A percentile compares a stretch with the other conserved stretches of the same genome.
Conservation (phyloP, 805 yeast species). For the Candida incommunis region DNA sequence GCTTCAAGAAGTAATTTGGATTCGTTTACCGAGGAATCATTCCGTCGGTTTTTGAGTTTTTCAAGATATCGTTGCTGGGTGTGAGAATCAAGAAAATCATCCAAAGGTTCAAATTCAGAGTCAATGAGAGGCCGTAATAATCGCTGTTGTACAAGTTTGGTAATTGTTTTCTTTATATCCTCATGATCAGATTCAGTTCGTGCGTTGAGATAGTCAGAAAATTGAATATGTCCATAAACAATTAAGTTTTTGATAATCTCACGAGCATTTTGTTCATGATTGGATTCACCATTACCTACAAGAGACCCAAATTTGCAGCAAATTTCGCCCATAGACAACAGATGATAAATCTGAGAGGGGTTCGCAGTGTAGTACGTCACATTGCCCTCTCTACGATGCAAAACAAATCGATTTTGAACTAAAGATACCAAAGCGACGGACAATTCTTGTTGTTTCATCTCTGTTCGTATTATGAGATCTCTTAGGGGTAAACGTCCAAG, state of each 20-base stretch:
- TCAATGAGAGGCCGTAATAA: not conserved
- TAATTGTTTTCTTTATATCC: not conserved
- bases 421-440: constrained; percentile 60
- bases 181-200: not conserved
- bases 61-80: not conserved
- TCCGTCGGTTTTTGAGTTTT: not conserved
- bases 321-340: constrained; percentile 31
- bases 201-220: constrained; percentile 30
- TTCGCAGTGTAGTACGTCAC: constrained; percentile 40
- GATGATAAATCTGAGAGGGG: constrained; percentile 46
- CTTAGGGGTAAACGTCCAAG: constrained; percentile 50
- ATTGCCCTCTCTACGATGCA: constrained; percentile 39
- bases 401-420: constrained; percentile 65
- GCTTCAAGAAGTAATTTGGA: constrained; percentile 1
- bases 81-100: not conserved
- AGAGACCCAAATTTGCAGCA: constrained; percentile 6
- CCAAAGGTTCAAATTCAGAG: constrained; percentile 1
- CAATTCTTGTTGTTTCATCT: constrained; percentile 35
- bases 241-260: constrained; percentile 53
- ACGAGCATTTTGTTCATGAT: constrained; percentile 19
- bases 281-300: not conserved
- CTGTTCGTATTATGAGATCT: constrained; percentile 36
- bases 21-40: not conserved
- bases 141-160: not conserved
- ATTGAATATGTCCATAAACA: constrained; percentile 45